Evolutionary conservation across 345 rosid genomes (phyloP).

Genomic region (Arabis hirsuta): DNA sequence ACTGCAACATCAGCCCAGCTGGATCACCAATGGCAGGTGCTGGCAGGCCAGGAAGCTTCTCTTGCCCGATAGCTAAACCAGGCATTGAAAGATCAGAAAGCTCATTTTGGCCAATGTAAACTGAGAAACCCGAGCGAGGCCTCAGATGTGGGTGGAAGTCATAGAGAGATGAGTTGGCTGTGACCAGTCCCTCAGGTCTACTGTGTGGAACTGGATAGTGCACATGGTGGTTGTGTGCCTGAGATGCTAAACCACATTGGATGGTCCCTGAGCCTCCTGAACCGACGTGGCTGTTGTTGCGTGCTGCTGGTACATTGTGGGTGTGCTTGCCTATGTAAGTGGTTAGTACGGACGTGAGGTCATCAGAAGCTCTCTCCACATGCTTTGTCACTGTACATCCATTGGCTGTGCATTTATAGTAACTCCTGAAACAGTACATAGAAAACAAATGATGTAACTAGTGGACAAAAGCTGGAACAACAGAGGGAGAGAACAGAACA

Average conservation of each 20-base stretch:
- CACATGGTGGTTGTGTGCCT: slow-evolving; percentile 42
- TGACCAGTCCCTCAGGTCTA: slow-evolving; percentile 56
- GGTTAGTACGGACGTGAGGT: slow-evolving; percentile 81
- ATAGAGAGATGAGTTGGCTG: slow-evolving; percentile 50
- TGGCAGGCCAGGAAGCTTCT: slow-evolving; percentile 46
- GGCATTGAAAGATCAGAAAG: slow-evolving; percentile 62
- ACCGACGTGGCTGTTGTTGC: slow-evolving; percentile 59
- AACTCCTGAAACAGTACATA: slow-evolving; percentile 66
- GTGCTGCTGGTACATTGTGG: slow-evolving; percentile 86
- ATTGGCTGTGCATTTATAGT: slow-evolving; percentile 89
- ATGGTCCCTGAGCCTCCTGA: slow-evolving; percentile 40
- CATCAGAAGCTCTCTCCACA: slow-evolving; percentile 96
- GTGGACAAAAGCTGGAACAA: slow-evolving; percentile 23
- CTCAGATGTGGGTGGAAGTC: slow-evolving; percentile 59
- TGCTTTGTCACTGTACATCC: slow-evolving; percentile 93
- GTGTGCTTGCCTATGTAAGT: slow-evolving; percentile 95
- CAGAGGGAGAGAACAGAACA: slow-evolving; percentile 7
- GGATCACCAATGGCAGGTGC: slow-evolving; percentile 30
- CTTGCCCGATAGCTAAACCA: slow-evolving; percentile 60
- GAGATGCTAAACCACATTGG: slow-evolving; percentile 39
- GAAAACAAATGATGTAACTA: neutral
- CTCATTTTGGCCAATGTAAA: slow-evolving; percentile 57
- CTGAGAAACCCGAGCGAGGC: slow-evolving; percentile 59
- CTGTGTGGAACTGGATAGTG: slow-evolving; percentile 61
- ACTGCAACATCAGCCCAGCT: slow-evolving; percentile 60